These are phyloP conservation scores for Trametes sanguinea DNA, from an alignment of 768 basidiomycete species.

Conservation along the genomic window DNA sequence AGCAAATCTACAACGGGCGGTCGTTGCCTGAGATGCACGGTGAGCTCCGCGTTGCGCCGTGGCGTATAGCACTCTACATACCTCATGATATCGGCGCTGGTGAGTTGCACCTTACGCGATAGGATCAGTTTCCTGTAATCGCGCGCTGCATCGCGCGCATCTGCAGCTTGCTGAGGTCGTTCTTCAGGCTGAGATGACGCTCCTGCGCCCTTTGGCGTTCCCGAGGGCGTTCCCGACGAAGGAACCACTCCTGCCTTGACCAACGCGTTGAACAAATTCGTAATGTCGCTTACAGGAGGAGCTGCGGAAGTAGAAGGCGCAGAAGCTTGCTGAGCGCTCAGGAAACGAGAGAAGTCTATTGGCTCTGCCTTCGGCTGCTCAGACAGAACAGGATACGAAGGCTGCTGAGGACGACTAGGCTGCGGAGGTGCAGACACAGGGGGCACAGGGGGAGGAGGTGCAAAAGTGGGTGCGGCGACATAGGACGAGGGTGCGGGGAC, in stretches of 20 bases:
- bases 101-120: constrained; percentile 59
- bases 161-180: constrained; percentile 30
- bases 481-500: constrained; percentile 23
- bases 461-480: constrained; percentile 24
- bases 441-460: constrained; percentile 20
- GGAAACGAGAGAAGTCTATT: constrained; percentile 33
- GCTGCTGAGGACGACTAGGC: constrained; percentile 37
- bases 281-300: constrained; percentile 42
- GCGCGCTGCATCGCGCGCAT: constrained; percentile 49
- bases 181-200: constrained; percentile 42
- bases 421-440: constrained; percentile 33
- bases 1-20: constrained; percentile 65
- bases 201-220: constrained; percentile 53
- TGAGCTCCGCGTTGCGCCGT: background rate
- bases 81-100: constrained; percentile 72
- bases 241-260: constrained; percentile 80
- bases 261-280: constrained; percentile 64
- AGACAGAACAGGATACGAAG: constrained; percentile 29
- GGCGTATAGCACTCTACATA: constrained; percentile 37
- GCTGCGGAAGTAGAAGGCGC: constrained; percentile 29
- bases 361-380: constrained; percentile 34
- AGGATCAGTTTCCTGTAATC: constrained; percentile 65
- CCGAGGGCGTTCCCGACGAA: constrained; percentile 52
- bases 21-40: constrained; percentile 46
- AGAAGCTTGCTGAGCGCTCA: constrained; percentile 30